These are phyloP conservation scores for Claviceps fusiformis DNA, from an alignment of 2,329 filamentous ascomycete genomes.

Conservation along the genomic window DNA sequence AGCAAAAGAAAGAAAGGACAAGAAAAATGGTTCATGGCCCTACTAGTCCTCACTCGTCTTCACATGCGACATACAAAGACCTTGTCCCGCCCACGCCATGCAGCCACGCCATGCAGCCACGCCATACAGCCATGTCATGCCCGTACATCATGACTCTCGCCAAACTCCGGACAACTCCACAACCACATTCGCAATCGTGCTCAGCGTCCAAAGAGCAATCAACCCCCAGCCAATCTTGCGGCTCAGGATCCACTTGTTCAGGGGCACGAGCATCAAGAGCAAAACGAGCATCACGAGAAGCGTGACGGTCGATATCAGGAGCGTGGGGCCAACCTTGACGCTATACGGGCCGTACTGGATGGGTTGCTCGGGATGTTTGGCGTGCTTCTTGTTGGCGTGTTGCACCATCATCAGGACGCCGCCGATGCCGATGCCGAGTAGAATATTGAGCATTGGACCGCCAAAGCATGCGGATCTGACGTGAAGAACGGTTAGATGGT, in stretches of 20 bases:
- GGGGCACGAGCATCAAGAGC: constrained; percentile 66
- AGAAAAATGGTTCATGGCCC: no score
- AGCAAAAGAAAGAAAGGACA: no score
- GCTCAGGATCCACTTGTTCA: constrained; percentile 78
- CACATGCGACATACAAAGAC: no score
- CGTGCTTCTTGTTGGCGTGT: constrained; percentile 50
- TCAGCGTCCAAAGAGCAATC: constrained; percentile 67
- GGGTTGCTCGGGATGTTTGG: constrained; percentile 51
- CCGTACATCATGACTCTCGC: constrained; percentile 12
- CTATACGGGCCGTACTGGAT: constrained; percentile 63
- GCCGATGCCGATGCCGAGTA: constrained; percentile 84
- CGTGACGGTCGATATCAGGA: constrained; percentile 76
- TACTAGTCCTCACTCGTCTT: no score
- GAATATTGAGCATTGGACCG: constrained; percentile 95
- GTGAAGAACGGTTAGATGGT: no score
- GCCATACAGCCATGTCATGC: no score
- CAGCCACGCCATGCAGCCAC: no score
- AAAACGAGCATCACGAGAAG: constrained; percentile 67
- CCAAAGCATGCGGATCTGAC: constrained; percentile 81
- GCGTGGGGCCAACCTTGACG: constrained; percentile 70
- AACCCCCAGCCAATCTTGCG: constrained; percentile 68
- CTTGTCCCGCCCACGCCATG: no score
- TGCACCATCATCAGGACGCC: constrained; percentile 77
- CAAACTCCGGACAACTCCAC: constrained; percentile 56
- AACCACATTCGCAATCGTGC: constrained; percentile 68